These are phyloP conservation scores for Colletotrichum tofieldiae DNA, from an alignment of 2,329 filamentous ascomycete species.

Conservation along the genomic window DNA sequence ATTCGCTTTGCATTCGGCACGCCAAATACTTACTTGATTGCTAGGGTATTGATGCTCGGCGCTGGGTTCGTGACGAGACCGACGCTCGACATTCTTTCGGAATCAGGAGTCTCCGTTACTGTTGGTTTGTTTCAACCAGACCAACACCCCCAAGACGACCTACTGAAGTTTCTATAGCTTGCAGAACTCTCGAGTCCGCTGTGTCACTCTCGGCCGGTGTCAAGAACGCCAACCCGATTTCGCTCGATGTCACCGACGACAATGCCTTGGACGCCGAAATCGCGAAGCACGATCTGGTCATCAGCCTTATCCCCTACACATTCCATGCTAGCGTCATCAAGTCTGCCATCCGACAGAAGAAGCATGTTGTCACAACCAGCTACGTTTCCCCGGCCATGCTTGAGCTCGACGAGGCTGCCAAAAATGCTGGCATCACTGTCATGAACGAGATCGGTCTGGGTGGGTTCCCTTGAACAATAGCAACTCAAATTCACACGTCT, in stretches of 20 bases:
- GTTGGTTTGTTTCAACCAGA: conserved; percentile 66
- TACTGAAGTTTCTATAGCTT: conserved; percentile 69
- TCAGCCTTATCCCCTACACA: conserved; percentile 91
- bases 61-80: conserved; percentile 74
- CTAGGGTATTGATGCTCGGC: conserved; percentile 59
- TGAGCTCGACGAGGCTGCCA: conserved; percentile 85
- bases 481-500: background rate
- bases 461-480: conserved; percentile 12
- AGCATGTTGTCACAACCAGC: conserved; percentile 94
- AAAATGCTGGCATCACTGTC: conserved; percentile 95
- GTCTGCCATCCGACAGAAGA: conserved; percentile 92
- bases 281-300: conserved; percentile 84
- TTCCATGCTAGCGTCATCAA: conserved; percentile 93
- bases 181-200: conserved; percentile 84
- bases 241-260: conserved; percentile 86
- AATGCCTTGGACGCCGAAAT: conserved; percentile 85
- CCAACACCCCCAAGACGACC: background rate
- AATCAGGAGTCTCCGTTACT: conserved; percentile 73
- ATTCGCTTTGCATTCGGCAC: background rate
- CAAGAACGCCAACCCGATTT: conserved; percentile 81
- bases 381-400: conserved; percentile 95
- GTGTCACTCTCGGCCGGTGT: conserved; percentile 82
- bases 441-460: conserved; percentile 94
- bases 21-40: background rate
- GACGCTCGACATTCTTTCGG: conserved; percentile 74